Base-by-base conservation (phyloP, 2,329 filamentous ascomycete genomes). In the Metarhizium robertsii region DNA sequence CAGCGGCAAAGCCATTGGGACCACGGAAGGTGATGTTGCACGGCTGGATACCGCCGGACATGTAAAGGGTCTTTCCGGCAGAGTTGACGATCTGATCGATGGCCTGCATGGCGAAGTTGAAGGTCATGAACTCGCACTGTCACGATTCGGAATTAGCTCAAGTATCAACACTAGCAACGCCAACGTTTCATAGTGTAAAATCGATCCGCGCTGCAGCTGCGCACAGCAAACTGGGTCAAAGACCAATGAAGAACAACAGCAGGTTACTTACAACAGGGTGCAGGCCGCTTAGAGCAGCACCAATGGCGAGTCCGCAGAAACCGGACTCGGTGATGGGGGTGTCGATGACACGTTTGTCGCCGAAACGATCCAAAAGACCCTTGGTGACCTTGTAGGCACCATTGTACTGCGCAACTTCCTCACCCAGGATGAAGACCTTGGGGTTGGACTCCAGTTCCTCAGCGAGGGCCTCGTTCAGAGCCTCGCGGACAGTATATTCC, bases 81-180 rank as follows among this genome's bases (percentile, higher is more conserved):
- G 92, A 97, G 85, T 99, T 99, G 84, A 99, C 92, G 71, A 99
- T 90, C 75, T 99, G 94, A 74, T 99, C 94, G 75, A 99, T 99
- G 71, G 94, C 90, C 79, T 99, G 94, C 94, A 99, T 99, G 74
- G 94, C 92, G 72, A 97, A 97, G 84, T 99, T 99, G 85, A 96
- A 97, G 69, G 94, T 99, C 94, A 99, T 99, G 83, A 99, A 99
- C 79, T 99, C 94, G 83, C 88, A 94, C 90, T 94, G 62, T 53
- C 8, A 59, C 4, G 20, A 29, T 14, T 6, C 3, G 3, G 30
- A 1, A n/a, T 48, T 48, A 48, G 25, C 14, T 20, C 18, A 4
- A 13, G 7, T 13, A 30, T 25, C 0, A 6, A 29, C 10, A 48
- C 25, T 6, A 10, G 30, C 7, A 48, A 48, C 14, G 13, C 45